These are phyloP conservation scores for Chlorella ohadii DNA, from an alignment of 139 green algal species.

Conservation along the genomic window DNA sequence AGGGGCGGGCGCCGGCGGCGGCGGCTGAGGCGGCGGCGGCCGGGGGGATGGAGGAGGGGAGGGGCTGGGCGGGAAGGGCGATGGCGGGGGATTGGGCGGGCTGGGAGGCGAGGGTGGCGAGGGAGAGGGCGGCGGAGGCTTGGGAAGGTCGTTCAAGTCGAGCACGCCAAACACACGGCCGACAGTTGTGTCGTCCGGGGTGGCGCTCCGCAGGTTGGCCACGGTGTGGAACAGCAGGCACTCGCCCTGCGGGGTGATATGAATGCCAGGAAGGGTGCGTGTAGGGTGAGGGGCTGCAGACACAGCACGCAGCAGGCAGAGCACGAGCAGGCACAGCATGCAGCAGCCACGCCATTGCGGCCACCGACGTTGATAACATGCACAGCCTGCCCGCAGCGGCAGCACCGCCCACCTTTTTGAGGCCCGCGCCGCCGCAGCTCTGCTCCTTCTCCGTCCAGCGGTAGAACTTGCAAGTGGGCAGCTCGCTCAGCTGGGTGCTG, in stretches of 20 bases:
- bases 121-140: not conserved
- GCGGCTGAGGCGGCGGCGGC: too few species aligned
- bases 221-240: not conserved
- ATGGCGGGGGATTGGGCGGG: not conserved
- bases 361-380: too few species aligned
- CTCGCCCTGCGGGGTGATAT: not conserved
- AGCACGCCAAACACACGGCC: not conserved
- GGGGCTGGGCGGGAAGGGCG: not conserved
- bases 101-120: not conserved
- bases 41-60: too few species aligned
- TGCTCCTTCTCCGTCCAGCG: not conserved
- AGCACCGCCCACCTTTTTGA: not conserved
- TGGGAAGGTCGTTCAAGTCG: not conserved
- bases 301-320: not conserved
- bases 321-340: too few species aligned
- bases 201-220: not conserved
- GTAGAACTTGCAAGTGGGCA: constrained; percentile 14
- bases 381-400: too few species aligned
- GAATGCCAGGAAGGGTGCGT: too few species aligned
- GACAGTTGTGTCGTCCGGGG: not conserved
- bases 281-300: too few species aligned
- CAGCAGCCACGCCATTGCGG: too few species aligned
- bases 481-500: not conserved
- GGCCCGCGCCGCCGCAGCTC: not conserved
- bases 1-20: too few species aligned